These are phyloP conservation scores for Bacidia gigantensis DNA, from an alignment of 495 filamentous ascomycete species.

Conservation along the genomic window DNA sequence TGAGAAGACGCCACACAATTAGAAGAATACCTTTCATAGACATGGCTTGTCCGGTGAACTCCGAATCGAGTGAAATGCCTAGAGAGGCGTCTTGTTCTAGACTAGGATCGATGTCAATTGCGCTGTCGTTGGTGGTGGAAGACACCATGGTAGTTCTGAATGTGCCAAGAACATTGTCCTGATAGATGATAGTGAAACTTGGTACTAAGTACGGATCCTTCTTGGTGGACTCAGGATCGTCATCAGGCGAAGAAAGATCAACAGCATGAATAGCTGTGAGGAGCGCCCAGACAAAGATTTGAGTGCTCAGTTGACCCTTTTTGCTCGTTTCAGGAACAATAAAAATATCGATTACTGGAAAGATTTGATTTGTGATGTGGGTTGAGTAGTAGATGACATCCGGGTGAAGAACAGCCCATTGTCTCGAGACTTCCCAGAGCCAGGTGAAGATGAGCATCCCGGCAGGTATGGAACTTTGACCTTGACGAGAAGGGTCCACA, in stretches of 20 bases:
- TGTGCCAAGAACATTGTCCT: not conserved
- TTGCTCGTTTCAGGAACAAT: not conserved
- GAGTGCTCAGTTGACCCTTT: not conserved
- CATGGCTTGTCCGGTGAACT: not conserved
- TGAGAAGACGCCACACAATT: not conserved
- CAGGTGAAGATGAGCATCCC: not conserved
- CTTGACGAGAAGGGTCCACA: not conserved
- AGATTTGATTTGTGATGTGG: no score
- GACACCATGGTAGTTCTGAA: not conserved
- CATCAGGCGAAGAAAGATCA: not conserved
- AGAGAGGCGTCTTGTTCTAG: no score
- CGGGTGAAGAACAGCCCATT: not conserved
- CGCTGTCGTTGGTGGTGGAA: not conserved
- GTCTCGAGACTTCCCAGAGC: not conserved
- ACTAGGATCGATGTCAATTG: no score
- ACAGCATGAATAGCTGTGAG: not conserved
- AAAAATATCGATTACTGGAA: not conserved
- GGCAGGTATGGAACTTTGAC: not conserved
- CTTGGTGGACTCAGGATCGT: not conserved
- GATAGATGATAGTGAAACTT: not conserved
- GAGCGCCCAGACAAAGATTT: not conserved
- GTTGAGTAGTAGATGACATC: not conserved
- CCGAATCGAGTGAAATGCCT: not conserved
- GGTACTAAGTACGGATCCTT: not conserved
- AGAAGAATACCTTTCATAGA: not conserved